Evolutionary conservation across 129 eudicot genomes (phyloP), one percentile per base, ranked within the genome.

Genomic region (Calendula officinalis): DNA sequence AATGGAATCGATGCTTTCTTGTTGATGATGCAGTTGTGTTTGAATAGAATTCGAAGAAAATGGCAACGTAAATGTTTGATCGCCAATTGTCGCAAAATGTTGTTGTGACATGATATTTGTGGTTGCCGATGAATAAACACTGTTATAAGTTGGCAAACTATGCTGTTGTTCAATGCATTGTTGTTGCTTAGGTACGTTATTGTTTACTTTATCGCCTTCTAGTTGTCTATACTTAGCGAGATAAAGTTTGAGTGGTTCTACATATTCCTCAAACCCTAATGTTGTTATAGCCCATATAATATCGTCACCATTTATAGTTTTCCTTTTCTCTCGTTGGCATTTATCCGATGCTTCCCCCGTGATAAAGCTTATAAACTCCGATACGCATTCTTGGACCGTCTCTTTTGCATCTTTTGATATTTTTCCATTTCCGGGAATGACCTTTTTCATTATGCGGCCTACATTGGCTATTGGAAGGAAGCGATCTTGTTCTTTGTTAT

Each of bases 401-500:
- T 86, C 94, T 65, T 86, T 86, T 1, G 94, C 88, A 3, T 86
- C 88, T 45, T 86, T 82, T 1, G 94, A 86, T 30, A 86, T 79
- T 63, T 86, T 86, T 3, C 86, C 88, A 9, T 79, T 86, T 0
- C 81, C 78, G 0, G 94, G 94, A 8, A 79, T 75, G 6, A 77
- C 83, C 60, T 86, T 82, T 61, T 82, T 86, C 86, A 86, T 86
- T 59, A 85, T 82, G n/a, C 94, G 70, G 0, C 94, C 94, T 0
- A 85, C 94, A 38, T 85, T 85, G n/a, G 94, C 94, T 66, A 86
- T 86, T 0, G 94, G 94, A 12, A 86, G 88, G 16, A 86, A 86
- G 1, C 82, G 67, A 7, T 86, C 94, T 70, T 86, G 89, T 42
- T 86, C 88, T 74, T 82, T 86, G 53, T 75, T 85, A 40, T 34